Percentiles rank a stretch among this genome's conserved stretches.
These are phyloP conservation scores for Curvularia sp. DNA, from an alignment of 2,329 filamentous ascomycete species.

Conservation along the genomic window DNA sequence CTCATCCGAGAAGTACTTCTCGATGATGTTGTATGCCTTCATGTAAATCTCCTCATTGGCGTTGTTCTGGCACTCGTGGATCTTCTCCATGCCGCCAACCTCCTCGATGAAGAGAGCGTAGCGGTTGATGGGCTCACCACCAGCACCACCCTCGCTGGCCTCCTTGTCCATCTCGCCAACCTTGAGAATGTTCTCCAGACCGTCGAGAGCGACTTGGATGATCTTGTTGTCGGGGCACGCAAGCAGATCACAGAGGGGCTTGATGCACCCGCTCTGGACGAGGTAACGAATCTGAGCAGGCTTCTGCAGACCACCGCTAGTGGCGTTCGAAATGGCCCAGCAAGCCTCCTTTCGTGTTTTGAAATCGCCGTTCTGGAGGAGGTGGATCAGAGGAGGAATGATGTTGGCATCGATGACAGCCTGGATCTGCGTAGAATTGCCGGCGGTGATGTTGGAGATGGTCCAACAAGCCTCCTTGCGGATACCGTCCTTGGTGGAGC, in stretches of 20 bases:
- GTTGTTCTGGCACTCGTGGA: slow-evolving; percentile 99
- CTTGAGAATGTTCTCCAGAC: slow-evolving; percentile 99
- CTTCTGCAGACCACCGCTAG: slow-evolving; percentile 96
- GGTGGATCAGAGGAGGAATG: slow-evolving; percentile 92
- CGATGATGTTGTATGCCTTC: slow-evolving; percentile 99
- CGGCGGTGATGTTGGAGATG: slow-evolving; percentile 98
- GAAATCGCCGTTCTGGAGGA: slow-evolving; percentile 94
- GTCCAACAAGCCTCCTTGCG: slow-evolving; percentile 99
- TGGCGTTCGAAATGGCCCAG: slow-evolving; percentile 99
- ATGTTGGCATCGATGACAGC: slow-evolving; percentile 96
- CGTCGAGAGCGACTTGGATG: slow-evolving; percentile 97
- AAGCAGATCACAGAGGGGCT: slow-evolving; percentile 93
- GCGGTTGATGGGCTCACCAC: slow-evolving; percentile 82
- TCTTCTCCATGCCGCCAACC: slow-evolving; percentile 99
- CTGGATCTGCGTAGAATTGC: slow-evolving; percentile 98
- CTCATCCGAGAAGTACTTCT: slow-evolving; percentile 99
- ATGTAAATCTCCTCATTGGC: slow-evolving; percentile 99
- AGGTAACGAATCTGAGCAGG: slow-evolving; percentile 98
- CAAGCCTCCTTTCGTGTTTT: slow-evolving; percentile 99
- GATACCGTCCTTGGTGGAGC: slow-evolving; percentile 98
- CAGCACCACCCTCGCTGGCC: slow-evolving; percentile 66
- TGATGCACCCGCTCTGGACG: slow-evolving; percentile 93
- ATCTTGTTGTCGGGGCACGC: slow-evolving; percentile 99
- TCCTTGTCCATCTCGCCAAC: slow-evolving; percentile 99
- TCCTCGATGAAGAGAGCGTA: slow-evolving; percentile 99